A percentile compares a stretch with the other conserved stretches of the same genome.
Conservation (phyloP, 331 rosid genomes). For the Acacia pycnantha region DNA sequence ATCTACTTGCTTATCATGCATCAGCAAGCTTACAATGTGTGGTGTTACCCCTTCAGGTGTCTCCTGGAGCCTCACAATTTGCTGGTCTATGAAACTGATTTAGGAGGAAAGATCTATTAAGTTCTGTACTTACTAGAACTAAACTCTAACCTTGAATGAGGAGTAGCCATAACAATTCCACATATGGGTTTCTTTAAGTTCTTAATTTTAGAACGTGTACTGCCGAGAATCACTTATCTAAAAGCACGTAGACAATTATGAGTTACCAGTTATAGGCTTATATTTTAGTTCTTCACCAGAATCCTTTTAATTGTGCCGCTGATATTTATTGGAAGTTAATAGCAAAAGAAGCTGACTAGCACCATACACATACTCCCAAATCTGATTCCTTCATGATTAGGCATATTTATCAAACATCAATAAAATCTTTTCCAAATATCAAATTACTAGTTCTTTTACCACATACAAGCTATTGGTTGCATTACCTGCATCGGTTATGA, state of each 20-base stretch:
- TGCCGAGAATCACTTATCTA: not conserved
- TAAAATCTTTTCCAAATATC: not conserved
- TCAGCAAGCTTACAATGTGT: conserved; percentile 90
- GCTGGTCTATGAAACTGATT: conserved; percentile 85
- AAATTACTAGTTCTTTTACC: not conserved
- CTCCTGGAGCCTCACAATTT: conserved; percentile 97
- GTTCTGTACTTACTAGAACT: conserved; percentile 7
- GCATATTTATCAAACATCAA: not conserved
- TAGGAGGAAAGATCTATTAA: conserved; percentile 23
- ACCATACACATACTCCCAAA: conserved; percentile 17
- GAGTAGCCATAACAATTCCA: not conserved
- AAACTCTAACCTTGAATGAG: not conserved
- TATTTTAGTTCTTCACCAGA: conserved; percentile 16
- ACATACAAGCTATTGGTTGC: not conserved
- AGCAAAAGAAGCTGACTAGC: not conserved
- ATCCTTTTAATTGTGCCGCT: not conserved
- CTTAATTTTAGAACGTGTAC: not conserved
- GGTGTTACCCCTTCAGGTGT: conserved; percentile 99
- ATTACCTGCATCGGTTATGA: conserved; percentile 95
- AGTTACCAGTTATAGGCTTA: not conserved
- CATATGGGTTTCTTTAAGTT: not conserved
- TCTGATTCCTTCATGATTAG: not conserved
- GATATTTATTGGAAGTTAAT: not conserved
- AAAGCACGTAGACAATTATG: not conserved
- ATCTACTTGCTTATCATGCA: conserved; percentile 97